Base-by-base conservation (phyloP, 441 rosid species). In the Adansonia madagascariensis region DNA sequence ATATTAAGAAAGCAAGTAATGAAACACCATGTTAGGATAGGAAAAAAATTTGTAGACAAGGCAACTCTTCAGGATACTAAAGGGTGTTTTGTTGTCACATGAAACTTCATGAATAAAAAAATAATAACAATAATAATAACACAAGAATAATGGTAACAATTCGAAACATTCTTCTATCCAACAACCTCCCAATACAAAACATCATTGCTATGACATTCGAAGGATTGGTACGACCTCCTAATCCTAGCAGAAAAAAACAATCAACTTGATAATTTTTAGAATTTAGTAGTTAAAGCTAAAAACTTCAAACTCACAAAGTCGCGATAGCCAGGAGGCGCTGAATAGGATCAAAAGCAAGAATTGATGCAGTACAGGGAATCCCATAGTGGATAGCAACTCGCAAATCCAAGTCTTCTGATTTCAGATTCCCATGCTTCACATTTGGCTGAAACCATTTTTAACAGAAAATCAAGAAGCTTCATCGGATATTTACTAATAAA, bases 301-400 rank as follows among this genome's bases (percentile, higher is more conserved):
- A 72, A 46, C 9, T 67, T 53, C 60, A 17, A 73, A 81, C 89
- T 82, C 79, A 89, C 95, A 88, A 79, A 44, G 95, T 89, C 6
- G 78, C 95, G 65, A 86, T 76, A 6, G 95, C 92, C 79, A 89
- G 78, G 20, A 91, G 85, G 70, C 89, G 81, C 78, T 91, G 95
- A 44, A 88, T 75, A 24, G 86, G 75, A 53, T 91, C 93, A 80
- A 91, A 88, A 72, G 95, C 91, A 60, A 91, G 90, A 81, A 85
- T 80, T 9, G 95, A 87, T 55, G 93, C 81, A 6, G 95, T 89
- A 44, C 91, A 79, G 3, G 95, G 93, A 67, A 89, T 76, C 31
- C 93, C 93, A 66, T 88, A 85, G 83, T 91, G 95, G 53, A 87
- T 59, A 53, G 72, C 67, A 59, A 87, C 71, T 35, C 71, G 85